These are phyloP conservation scores for Nicotiana attenuata DNA, from an alignment of 257 asterid genomes.

Conservation along the genomic window DNA sequence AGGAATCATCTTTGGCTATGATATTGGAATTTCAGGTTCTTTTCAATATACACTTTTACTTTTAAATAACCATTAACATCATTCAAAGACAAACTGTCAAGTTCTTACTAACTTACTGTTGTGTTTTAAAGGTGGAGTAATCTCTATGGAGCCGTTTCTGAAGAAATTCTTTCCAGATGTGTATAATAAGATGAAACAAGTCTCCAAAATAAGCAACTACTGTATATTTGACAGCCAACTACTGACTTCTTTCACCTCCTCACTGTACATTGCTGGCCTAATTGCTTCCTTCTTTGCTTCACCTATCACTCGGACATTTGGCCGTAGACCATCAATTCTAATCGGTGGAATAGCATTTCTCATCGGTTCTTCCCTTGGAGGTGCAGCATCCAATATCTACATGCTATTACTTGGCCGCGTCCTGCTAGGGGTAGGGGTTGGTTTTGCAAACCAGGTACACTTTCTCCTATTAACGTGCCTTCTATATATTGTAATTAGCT, in stretches of 20 bases:
- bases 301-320: constrained; percentile 35
- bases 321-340: constrained; percentile 43
- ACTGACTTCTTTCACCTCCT: constrained; percentile 45
- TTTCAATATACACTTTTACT: neutral
- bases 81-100: neutral
- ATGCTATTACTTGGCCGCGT: constrained; percentile 46
- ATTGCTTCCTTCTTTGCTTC: constrained; percentile 48
- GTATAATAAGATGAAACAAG: constrained; percentile 28
- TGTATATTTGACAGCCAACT: constrained; percentile 50
- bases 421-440: constrained; percentile 53
- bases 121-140: constrained; percentile 44
- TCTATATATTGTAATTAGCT: neutral
- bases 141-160: constrained; percentile 47
- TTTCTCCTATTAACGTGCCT: neutral
- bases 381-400: constrained; percentile 34
- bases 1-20: constrained; percentile 33
- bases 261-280: constrained; percentile 50
- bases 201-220: constrained; percentile 34
- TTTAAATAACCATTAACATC: too few species aligned
- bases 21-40: constrained; percentile 33
- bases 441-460: constrained; percentile 54
- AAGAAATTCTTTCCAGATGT: constrained; percentile 43
- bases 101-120: neutral
- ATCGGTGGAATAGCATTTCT: constrained; percentile 43
- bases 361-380: constrained; percentile 43